Percentiles rank a stretch among this genome's conserved stretches.
These are phyloP conservation scores for Penicillium roqueforti DNA, from an alignment of 495 filamentous ascomycete species.

Conservation along the genomic window DNA sequence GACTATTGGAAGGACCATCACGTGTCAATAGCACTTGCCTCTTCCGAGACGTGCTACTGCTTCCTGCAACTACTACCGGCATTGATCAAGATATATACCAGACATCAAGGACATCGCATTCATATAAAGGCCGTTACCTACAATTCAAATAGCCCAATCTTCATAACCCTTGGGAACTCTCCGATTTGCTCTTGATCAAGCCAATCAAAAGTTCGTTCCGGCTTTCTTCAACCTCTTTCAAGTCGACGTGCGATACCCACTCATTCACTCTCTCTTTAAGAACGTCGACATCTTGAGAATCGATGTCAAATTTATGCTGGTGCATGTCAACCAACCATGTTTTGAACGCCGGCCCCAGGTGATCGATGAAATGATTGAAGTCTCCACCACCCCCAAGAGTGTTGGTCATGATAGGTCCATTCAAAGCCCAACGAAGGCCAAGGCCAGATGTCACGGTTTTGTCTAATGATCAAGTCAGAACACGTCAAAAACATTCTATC, in stretches of 20 bases:
- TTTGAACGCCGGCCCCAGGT: constrained; percentile 15
- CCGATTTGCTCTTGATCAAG: not conserved
- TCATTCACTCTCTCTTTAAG: not conserved
- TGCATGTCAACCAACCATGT: constrained; percentile 18
- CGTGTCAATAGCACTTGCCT: no score
- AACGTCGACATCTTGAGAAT: not conserved
- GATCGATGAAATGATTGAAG: constrained; percentile 18
- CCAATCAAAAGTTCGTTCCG: constrained; percentile 3
- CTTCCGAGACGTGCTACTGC: no score
- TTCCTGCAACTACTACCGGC: no score
- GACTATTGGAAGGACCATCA: no score
- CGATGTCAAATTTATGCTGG: constrained; percentile 7
- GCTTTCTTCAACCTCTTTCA: constrained; percentile 2
- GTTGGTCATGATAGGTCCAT: constrained; percentile 48
- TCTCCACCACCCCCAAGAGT: constrained; percentile 43
- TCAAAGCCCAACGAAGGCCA: constrained; percentile 47
- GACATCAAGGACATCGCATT: no score
- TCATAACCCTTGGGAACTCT: no score
- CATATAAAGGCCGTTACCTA: no score
- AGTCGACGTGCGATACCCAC: not conserved
- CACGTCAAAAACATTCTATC: not conserved
- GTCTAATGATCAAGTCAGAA: constrained; percentile 8
- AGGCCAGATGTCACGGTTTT: constrained; percentile 34
- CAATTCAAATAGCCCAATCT: no score
- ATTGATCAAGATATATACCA: no score